phyloP scores from a whole-genome alignment of 768 basidiomycete genomes.

The Clavulina sp. region DNA sequence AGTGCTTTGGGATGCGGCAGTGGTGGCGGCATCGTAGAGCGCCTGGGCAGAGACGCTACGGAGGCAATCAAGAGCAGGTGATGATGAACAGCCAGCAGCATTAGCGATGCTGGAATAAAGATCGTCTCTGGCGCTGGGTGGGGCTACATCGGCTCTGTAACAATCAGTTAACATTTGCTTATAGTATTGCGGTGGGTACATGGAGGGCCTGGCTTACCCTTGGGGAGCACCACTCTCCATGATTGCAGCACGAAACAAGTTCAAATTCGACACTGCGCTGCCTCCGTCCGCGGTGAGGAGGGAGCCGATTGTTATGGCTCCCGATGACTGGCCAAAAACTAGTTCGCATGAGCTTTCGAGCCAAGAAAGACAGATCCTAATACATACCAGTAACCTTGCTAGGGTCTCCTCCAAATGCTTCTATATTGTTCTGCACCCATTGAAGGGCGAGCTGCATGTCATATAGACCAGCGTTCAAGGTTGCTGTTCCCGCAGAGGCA shows the following conservation, averaged over 20 bases:
- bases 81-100: no score
- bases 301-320: neutral
- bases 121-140: no score
- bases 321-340: neutral
- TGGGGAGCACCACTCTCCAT: neutral
- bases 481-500: neutral
- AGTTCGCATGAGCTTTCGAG: neutral
- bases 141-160: no score
- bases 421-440: conserved; percentile 8
- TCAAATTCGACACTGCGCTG: neutral
- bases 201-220: neutral
- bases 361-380: neutral
- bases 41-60: no score
- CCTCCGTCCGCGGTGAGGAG: neutral
- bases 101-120: no score
- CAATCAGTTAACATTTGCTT: no score
- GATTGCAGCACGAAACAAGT: neutral
- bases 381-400: neutral
- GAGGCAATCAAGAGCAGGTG: no score
- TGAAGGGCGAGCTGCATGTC: conserved; percentile 6
- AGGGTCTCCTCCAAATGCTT: conserved; percentile 7
- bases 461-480: neutral
- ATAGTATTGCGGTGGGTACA: no score
- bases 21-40: no score
- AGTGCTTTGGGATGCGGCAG: no score